Evolutionary conservation across 2,329 filamentous ascomycete genomes (phyloP), one percentile per base, ranked within the genome.

Genomic region (Atkinsonella texensis): DNA sequence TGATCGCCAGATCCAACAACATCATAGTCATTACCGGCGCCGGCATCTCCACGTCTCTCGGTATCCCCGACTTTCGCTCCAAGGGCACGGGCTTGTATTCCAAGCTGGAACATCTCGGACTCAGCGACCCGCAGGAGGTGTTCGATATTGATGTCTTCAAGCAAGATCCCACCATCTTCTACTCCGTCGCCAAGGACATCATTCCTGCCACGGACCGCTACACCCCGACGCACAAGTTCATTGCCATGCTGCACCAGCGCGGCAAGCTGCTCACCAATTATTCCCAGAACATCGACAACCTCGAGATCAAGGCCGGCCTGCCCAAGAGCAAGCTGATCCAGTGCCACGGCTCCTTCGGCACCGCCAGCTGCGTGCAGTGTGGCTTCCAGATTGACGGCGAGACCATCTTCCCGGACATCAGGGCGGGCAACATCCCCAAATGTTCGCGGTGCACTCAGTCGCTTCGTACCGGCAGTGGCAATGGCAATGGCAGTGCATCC

Each of bases 221-320:
- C 72, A 89, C 91, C 1, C 90, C 91, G 0, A 97, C 93, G 0
- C 93, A 98, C 73, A 84, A 85, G 50, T 98, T 98, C 71, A 94
- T 98, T 62, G 81, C 83, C 35, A 76, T 96, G 60, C 78, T 98
- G 38, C 87, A 98, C 67, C 79, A 91, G 59, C 86, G 89, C 66
- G 83, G 80, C 57, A 95, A 95, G 67, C 79, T 98, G 7, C 79
- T 96, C 54, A 97, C 90, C 42, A 96, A 97, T 70, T 98, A 96
- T 72, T 95, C 93, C 0, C 93, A 98, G 66, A 98, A 98, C 67
- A 97, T 98, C 62, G 93, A 98, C 73, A 96, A 96, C 60, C 82
- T 96, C 49, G 91, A 98, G 67, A 79, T 83, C 55, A 83, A 87
- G 61, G 91, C 91, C 0, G 93, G 93, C 20, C 87, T 98, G 54